Evolutionary conservation across 352 stramenopile genomes (phyloP).

Genomic region (Phytophthora cryptogea): DNA sequence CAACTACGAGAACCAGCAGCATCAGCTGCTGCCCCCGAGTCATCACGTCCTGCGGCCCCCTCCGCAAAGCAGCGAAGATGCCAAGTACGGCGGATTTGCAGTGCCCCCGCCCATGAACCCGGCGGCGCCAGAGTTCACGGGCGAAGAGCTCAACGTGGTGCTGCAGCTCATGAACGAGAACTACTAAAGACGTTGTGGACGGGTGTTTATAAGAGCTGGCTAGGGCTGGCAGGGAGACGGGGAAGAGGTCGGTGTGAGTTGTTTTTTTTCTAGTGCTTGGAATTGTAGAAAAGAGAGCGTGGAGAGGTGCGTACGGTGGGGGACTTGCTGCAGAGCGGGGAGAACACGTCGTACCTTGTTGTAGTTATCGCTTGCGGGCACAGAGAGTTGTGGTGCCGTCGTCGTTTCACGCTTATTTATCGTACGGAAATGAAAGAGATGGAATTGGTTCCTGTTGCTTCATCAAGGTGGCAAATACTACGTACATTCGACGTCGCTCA

Average conservation of each 20-base stretch:
- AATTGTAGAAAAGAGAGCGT: slow-evolving; percentile 26
- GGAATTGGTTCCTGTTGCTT: not conserved
- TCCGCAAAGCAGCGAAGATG: slow-evolving; percentile 42
- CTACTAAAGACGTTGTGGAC: slow-evolving; percentile 35
- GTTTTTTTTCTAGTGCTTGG: slow-evolving; percentile 30
- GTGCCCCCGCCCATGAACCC: slow-evolving; percentile 70
- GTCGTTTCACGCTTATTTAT: slow-evolving; percentile 20
- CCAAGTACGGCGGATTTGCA: slow-evolving; percentile 54
- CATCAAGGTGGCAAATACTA: slow-evolving; percentile 6
- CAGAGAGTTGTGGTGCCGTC: slow-evolving; percentile 1
- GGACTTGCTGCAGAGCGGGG: slow-evolving; percentile 13
- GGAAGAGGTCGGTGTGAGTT: slow-evolving; percentile 19
- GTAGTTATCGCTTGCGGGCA: slow-evolving; percentile 12
- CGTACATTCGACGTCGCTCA: slow-evolving; percentile 9
- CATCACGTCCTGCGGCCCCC: slow-evolving; percentile 69
- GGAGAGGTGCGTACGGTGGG: slow-evolving; percentile 3
- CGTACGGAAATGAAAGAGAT: slow-evolving; percentile 11
- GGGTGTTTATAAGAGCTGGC: slow-evolving; percentile 10
- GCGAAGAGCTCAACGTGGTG: slow-evolving; percentile 78
- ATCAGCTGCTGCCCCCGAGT: slow-evolving; percentile 32
- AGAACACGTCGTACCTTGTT: slow-evolving; percentile 11
- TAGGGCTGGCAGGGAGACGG: not conserved
- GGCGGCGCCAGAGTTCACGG: slow-evolving; percentile 71
- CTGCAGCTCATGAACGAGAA: slow-evolving; percentile 82
- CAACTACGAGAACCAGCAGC: slow-evolving; percentile 34